Evolutionary conservation across 176 grass and related monocot species (phyloP).

Genomic region (Ampelocalamus luodianensis): DNA sequence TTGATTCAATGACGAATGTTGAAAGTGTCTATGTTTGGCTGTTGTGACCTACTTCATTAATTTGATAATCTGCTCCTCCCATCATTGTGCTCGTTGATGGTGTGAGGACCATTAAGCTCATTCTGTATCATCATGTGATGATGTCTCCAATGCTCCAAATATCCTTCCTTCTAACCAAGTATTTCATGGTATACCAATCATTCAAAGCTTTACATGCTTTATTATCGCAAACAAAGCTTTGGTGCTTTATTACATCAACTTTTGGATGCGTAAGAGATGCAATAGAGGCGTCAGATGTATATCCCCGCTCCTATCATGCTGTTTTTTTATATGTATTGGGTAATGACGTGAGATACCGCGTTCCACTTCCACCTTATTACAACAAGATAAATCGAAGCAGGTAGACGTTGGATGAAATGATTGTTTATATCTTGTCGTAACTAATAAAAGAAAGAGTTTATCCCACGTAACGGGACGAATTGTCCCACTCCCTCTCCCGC

Average conservation of each 20-base stretch:
- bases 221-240: neutral
- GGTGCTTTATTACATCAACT: neutral
- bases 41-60: slow-evolving; percentile 27
- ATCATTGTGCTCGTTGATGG: slow-evolving; percentile 38
- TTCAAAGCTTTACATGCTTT: neutral
- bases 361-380: too few species aligned
- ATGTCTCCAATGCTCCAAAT: slow-evolving; percentile 14
- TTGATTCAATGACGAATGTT: slow-evolving; percentile 10
- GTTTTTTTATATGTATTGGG: too few species aligned
- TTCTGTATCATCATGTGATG: slow-evolving; percentile 42
- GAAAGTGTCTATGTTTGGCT: slow-evolving; percentile 28
- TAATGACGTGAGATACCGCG: too few species aligned
- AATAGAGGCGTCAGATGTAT: too few species aligned
- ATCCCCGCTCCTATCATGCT: too few species aligned
- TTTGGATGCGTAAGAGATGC: too few species aligned
- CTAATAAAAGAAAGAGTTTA: too few species aligned
- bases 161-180: neutral
- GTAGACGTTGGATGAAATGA: too few species aligned
- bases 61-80: slow-evolving; percentile 4
- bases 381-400: too few species aligned
- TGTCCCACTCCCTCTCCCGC: too few species aligned
- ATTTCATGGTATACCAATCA: neutral
- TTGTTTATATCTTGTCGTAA: too few species aligned
- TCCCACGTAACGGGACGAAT: too few species aligned
- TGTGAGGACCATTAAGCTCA: slow-evolving; percentile 39